These are phyloP conservation scores for Hirschioporus abietinus DNA, from an alignment of 768 basidiomycete species.

Conservation along the genomic window DNA sequence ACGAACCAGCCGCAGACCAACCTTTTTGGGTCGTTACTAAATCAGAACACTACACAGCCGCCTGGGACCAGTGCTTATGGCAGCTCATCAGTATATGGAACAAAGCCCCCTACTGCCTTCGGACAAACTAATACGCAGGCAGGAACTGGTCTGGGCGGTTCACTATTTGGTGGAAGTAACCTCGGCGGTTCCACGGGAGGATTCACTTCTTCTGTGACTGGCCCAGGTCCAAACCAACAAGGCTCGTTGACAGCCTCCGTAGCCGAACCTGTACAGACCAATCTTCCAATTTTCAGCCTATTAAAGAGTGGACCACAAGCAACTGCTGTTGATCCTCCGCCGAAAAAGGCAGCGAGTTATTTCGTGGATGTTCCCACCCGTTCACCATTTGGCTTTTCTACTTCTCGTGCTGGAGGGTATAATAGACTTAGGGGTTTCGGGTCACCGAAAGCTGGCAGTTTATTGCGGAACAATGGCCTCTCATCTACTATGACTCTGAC, in stretches of 20 bases:
- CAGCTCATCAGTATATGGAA: constrained; percentile 42
- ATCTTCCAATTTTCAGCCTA: constrained; percentile 69
- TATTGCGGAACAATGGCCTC: constrained; percentile 24
- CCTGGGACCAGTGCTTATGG: constrained; percentile 33
- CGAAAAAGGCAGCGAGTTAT: constrained; percentile 74
- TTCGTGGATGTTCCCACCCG: constrained; percentile 74
- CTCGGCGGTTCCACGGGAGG: constrained; percentile 21
- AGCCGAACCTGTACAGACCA: constrained; percentile 73
- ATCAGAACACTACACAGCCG: constrained; percentile 38
- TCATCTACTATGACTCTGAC: constrained; percentile 41
- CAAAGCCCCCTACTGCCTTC: constrained; percentile 46
- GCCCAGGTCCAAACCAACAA: constrained; percentile 37
- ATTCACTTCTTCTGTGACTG: constrained; percentile 36
- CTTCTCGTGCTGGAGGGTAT: constrained; percentile 34
- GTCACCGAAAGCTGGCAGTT: constrained; percentile 14
- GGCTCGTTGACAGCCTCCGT: constrained; percentile 78
- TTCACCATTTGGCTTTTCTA: constrained; percentile 48
- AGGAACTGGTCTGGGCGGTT: constrained; percentile 26
- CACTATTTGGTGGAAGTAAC: constrained; percentile 27
- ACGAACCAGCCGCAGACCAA: constrained; percentile 28
- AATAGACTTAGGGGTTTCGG: constrained; percentile 71
- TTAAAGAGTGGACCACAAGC: constrained; percentile 67
- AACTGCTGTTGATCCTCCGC: constrained; percentile 50
- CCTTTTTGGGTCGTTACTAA: constrained; percentile 49
- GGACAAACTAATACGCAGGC: constrained; percentile 33